Conservation (phyloP, 768 basidiomycete species). For the Pleurotus cornucopiae region DNA sequence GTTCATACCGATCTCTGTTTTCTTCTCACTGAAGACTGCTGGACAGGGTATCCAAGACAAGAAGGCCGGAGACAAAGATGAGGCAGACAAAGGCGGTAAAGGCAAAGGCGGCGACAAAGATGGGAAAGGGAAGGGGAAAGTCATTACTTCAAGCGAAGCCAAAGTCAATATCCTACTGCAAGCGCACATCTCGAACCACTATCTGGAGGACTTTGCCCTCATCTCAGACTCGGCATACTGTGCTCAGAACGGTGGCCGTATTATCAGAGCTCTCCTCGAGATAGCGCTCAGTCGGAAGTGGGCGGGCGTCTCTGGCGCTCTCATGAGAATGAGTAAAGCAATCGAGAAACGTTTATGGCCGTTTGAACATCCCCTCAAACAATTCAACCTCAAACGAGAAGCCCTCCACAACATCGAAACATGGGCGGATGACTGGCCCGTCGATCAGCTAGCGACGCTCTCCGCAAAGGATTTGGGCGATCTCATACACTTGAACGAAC, state of each 20-base stretch:
- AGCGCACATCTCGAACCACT: slow-evolving; percentile 75
- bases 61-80: not conserved
- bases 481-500: slow-evolving; percentile 81
- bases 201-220: slow-evolving; percentile 92
- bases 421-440: slow-evolving; percentile 78
- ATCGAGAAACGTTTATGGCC: slow-evolving; percentile 93
- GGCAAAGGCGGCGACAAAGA: too few relatives aligned
- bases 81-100: too few relatives aligned
- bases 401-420: slow-evolving; percentile 72
- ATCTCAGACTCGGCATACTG: slow-evolving; percentile 94
- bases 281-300: slow-evolving; percentile 92
- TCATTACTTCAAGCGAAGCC: slow-evolving; percentile 45
- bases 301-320: slow-evolving; percentile 74
- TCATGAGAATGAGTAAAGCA: slow-evolving; percentile 91
- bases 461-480: slow-evolving; percentile 69
- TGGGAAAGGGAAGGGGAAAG: not conserved
- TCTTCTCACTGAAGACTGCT: slow-evolving; percentile 38
- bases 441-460: slow-evolving; percentile 66
- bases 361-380: slow-evolving; percentile 85
- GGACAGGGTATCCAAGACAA: slow-evolving; percentile 2
- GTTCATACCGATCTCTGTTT: not conserved
- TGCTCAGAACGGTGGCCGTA: slow-evolving; percentile 92
- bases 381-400: slow-evolving; percentile 74
- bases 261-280: slow-evolving; percentile 90
- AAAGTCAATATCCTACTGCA: slow-evolving; percentile 97